Conservation (phyloP, 75 land plant species). For the Larix kaempferi region DNA sequence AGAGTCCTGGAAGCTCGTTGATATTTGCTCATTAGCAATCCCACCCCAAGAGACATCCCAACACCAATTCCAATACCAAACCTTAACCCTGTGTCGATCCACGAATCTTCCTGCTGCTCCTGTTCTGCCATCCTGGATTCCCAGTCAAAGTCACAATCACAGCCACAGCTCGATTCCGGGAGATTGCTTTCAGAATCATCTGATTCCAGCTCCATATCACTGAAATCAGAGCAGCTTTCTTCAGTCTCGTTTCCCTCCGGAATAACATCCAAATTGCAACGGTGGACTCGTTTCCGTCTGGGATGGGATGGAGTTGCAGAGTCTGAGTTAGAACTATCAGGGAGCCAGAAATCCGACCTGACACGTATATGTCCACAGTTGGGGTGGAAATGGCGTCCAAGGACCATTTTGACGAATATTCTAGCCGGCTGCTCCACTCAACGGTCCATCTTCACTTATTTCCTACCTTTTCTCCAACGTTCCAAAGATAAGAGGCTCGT, state of each 20-base stretch:
- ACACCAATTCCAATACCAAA: no score
- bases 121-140: no score
- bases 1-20: no score
- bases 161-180: neutral
- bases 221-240: neutral
- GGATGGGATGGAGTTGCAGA: slow-evolving; percentile 39
- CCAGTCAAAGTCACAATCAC: neutral
- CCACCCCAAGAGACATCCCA: no score
- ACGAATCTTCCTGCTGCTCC: neutral
- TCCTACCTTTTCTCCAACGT: neutral
- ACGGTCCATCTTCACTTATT: slow-evolving; percentile 26
- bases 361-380: no score
- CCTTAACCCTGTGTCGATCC: slow-evolving; percentile 2
- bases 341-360: no score
- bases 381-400: no score
- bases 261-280: slow-evolving; percentile 43
- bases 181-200: neutral
- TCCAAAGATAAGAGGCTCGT: slow-evolving; percentile 34
- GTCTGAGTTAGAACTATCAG: slow-evolving; percentile 27
- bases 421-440: slow-evolving; percentile 39
- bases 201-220: neutral
- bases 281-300: slow-evolving; percentile 24
- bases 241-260: slow-evolving; percentile 56
- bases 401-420: no score
- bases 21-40: no score